phyloP scores from a whole-genome alignment of 2,329 filamentous ascomycete genomes.

The Ramichloridium luteum region DNA sequence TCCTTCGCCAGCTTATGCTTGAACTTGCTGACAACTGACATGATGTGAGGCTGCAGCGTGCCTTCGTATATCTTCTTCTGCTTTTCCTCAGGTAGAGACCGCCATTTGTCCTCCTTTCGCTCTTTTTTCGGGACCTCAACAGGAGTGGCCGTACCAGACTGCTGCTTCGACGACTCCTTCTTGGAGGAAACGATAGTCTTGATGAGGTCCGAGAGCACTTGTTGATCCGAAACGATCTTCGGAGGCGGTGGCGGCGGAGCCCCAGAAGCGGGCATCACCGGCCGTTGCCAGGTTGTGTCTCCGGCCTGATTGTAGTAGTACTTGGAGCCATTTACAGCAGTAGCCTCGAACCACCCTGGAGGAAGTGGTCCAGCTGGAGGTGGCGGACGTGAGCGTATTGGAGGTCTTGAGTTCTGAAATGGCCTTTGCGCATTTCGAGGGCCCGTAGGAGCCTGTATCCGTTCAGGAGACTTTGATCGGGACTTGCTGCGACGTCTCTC shows the following conservation, averaged over 20 bases:
- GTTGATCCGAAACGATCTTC: constrained; percentile 59
- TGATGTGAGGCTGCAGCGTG: constrained; percentile 74
- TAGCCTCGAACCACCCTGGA: constrained; percentile 72
- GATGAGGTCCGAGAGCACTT: constrained; percentile 60
- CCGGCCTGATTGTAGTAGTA: constrained; percentile 82
- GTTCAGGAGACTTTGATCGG: constrained; percentile 36
- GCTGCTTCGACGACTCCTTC: constrained; percentile 47
- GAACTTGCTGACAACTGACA: constrained; percentile 76
- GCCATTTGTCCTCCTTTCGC: constrained; percentile 58
- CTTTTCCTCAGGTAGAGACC: constrained; percentile 60
- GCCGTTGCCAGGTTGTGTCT: constrained; percentile 68
- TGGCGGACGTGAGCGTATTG: constrained; percentile 32
- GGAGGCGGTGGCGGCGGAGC: constrained; percentile 46
- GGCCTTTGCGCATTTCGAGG: constrained; percentile 43
- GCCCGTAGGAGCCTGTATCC: constrained; percentile 38
- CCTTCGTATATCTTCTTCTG: constrained; percentile 93
- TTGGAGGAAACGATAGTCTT: constrained; percentile 55
- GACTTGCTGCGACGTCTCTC: constrained; percentile 38
- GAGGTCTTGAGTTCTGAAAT: constrained; percentile 41
- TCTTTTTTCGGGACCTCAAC: constrained; percentile 44
- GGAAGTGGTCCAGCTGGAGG: constrained; percentile 48
- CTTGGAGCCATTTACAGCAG: constrained; percentile 54
- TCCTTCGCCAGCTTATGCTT: constrained; percentile 78
- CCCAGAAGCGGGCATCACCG: constrained; percentile 49
- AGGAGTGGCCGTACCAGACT: constrained; percentile 51